These are phyloP conservation scores for Gigaspora rosea DNA, from an alignment of 192 early-diverging fungal species.

Conservation along the genomic window DNA sequence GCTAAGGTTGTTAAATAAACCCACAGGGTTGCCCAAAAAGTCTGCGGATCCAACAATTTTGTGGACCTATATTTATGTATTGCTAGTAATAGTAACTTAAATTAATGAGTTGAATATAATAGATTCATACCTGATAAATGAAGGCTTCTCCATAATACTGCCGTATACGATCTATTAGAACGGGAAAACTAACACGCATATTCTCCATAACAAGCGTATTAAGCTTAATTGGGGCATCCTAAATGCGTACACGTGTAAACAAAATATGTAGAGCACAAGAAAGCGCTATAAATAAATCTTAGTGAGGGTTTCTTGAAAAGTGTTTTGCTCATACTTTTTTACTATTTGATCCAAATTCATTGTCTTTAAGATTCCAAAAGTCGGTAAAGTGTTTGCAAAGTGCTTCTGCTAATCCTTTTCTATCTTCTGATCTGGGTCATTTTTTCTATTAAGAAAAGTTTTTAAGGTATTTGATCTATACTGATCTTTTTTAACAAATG, in stretches of 20 bases:
- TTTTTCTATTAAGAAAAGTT: too few species aligned
- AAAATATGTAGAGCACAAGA: constrained; percentile 12
- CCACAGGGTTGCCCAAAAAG: constrained; percentile 96
- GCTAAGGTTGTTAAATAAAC: constrained; percentile 92
- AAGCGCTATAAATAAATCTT: too few species aligned
- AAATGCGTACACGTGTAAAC: constrained; percentile 1
- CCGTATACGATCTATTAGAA: constrained; percentile 77
- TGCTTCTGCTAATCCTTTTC: too few species aligned
- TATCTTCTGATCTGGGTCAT: too few species aligned
- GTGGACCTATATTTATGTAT: constrained; percentile 50
- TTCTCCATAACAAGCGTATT: constrained; percentile 90
- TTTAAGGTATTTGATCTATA: too few species aligned
- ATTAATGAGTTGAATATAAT: background rate
- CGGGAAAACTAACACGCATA: constrained; percentile 74
- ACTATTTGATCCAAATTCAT: too few species aligned
- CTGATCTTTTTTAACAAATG: too few species aligned
- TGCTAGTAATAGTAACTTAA: background rate
- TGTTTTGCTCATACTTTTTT: too few species aligned
- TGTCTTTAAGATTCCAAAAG: too few species aligned
- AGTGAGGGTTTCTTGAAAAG: too few species aligned
- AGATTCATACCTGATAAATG: constrained; percentile 63
- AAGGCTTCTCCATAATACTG: constrained; percentile 90
- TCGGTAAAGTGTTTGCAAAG: too few species aligned
- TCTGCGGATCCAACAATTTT: constrained; percentile 94
- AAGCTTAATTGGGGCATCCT: constrained; percentile 85